Evolutionary conservation across 129 eudicot genomes (phyloP).

Genomic region (Flaveria robusta): DNA sequence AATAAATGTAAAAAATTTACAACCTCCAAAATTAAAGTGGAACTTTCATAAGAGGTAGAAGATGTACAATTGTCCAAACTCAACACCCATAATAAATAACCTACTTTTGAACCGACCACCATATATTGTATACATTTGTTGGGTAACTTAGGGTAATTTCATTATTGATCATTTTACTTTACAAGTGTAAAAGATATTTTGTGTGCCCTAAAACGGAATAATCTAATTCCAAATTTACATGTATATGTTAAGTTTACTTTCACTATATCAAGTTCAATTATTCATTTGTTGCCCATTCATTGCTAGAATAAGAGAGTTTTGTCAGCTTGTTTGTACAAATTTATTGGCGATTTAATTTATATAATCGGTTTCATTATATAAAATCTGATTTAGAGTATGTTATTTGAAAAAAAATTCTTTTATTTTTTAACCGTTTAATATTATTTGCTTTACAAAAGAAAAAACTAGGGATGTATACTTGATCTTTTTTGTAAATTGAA

Average conservation of each 20-base stretch:
- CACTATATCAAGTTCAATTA: neutral
- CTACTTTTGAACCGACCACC: slow-evolving; percentile 28
- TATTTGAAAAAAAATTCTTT: neutral
- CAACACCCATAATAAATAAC: slow-evolving; percentile 24
- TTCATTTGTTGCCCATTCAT: neutral
- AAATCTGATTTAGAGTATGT: neutral
- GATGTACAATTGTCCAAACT: slow-evolving; percentile 26
- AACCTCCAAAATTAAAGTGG: neutral
- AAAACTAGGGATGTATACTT: no score
- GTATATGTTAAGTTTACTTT: neutral
- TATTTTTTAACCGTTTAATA: neutral
- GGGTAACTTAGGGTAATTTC: slow-evolving; percentile 4
- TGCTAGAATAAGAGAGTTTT: neutral
- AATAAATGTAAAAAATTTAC: neutral
- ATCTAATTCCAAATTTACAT: neutral
- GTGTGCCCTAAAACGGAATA: slow-evolving; percentile 25
- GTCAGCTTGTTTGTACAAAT: neutral
- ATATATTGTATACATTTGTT: slow-evolving; percentile 29
- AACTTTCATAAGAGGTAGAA: neutral
- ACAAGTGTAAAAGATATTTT: slow-evolving; percentile 14
- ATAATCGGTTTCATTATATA: neutral
- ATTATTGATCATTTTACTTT: slow-evolving; percentile 24
- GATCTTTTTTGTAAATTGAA: no score
- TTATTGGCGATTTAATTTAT: neutral
- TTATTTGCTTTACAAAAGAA: no score